Evolutionary conservation across 2,329 filamentous ascomycete genomes (phyloP), one percentile per base, ranked within the genome.

Genomic region (Westerdykella aurantiaca): DNA sequence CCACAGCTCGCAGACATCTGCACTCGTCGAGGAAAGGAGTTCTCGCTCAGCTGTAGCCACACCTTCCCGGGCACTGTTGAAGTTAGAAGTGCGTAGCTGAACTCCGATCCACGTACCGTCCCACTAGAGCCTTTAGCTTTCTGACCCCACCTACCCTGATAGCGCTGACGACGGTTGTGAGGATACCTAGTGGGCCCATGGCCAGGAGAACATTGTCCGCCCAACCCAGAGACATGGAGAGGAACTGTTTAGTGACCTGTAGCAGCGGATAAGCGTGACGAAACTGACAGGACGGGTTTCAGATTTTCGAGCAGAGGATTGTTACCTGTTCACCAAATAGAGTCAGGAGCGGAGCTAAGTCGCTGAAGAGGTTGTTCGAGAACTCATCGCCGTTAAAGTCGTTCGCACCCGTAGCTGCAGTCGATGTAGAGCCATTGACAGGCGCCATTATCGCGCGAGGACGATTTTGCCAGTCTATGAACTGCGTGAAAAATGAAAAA

Each of bases 261-360:
- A 21, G 18, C 18, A 6, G 18, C 18, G 18, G 18, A 21, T 21
- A 6, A 21, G 18, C 18, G 18, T 21, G 18, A 21, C 4, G 3
- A 21, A 21, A 21, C 18, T 6, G 6, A 21, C 18, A 21, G 6
- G 4, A 21, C 18, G 18, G 18, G 3, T 21, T 21, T 3, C 18
- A 6, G 6, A 6, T 4, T 21, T 21, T 9, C 25, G 25, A 12
- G 25, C 11, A 9, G 25, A 9, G 25, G 18, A 21, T 12, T 9
- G 10, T 29, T 29, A 69, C 56, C 1, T 61, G 55, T 29, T 72
- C 69, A 6, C 68, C 68, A 21, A 71, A 70, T 0, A 72, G 53
- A 0, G 63, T 51, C 1, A 72, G 48, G 1, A 71, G 46, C 1
- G 63, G 63, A 0, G 48, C 47, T 5, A 70, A 48, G 39, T 69